These are phyloP conservation scores for Gorgonomyces haynaldii DNA, from an alignment of 192 early-diverging fungal species.

Conservation along the genomic window DNA sequence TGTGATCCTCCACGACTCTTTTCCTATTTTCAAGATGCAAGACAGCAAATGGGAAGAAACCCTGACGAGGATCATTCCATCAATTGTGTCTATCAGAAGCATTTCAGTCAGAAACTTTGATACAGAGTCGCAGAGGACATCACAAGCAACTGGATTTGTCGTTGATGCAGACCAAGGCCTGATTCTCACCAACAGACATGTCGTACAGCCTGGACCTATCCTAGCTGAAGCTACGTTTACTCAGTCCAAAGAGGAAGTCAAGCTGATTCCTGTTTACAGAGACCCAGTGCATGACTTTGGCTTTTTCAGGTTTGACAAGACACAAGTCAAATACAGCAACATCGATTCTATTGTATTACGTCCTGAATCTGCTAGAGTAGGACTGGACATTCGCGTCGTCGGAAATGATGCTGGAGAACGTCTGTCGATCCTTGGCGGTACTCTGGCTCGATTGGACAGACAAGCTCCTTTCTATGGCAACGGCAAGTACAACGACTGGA, in stretches of 20 bases:
- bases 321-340: constrained; percentile 60
- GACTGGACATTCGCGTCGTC: constrained; percentile 61
- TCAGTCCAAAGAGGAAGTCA: constrained; percentile 50
- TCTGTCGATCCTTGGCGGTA: constrained; percentile 27
- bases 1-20: no score
- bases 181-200: constrained; percentile 58
- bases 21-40: no score
- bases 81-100: constrained; percentile 64
- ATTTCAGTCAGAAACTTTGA: constrained; percentile 50
- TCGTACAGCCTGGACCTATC: constrained; percentile 59
- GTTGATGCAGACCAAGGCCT: constrained; percentile 58
- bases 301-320: constrained; percentile 57
- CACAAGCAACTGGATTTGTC: constrained; percentile 69
- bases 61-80: constrained; percentile 52
- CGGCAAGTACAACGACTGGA: constrained; percentile 28
- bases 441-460: constrained; percentile 28
- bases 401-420: constrained; percentile 32
- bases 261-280: constrained; percentile 58
- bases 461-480: constrained; percentile 27
- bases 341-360: constrained; percentile 18
- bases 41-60: constrained; percentile 69
- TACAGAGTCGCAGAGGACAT: constrained; percentile 54
- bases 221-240: constrained; percentile 29
- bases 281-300: constrained; percentile 67
- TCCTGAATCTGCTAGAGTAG: constrained; percentile 61